Conservation (phyloP, 345 rosid species). For the Heritiera littoralis region DNA sequence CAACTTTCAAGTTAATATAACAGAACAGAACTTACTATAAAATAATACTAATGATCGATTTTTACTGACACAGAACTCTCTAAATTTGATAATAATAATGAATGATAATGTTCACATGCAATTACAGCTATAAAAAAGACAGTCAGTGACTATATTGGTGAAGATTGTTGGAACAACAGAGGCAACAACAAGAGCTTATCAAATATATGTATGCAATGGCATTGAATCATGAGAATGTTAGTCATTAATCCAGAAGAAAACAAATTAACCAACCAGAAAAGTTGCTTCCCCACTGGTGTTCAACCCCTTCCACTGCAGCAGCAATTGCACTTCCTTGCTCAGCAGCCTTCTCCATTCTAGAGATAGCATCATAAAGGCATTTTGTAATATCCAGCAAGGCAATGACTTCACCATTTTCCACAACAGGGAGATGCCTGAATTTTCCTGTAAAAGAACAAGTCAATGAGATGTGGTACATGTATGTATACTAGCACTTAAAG, state of each 20-base stretch:
- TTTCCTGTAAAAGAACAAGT: slow-evolving; percentile 52
- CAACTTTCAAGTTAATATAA: not conserved
- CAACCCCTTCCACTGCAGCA: slow-evolving; percentile 98
- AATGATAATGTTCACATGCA: not conserved
- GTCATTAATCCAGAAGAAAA: slow-evolving; percentile 6
- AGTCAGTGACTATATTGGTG: not conserved
- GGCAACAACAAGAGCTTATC: not conserved
- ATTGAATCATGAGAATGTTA: not conserved
- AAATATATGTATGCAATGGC: not conserved
- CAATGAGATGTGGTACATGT: not conserved
- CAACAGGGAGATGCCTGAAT: slow-evolving; percentile 97
- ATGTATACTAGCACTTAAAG: not conserved
- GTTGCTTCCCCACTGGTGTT: slow-evolving; percentile 85
- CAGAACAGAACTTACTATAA: not conserved
- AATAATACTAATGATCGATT: not conserved
- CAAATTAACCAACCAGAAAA: slow-evolving; percentile 52
- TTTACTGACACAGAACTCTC: not conserved
- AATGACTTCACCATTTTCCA: slow-evolving; percentile 97
- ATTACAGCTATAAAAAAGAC: not conserved
- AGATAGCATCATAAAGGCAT: slow-evolving; percentile 95
- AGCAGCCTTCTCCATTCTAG: slow-evolving; percentile 97
- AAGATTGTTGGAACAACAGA: not conserved
- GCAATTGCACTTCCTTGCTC: slow-evolving; percentile 98
- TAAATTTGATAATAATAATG: not conserved
- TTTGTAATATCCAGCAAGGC: slow-evolving; percentile 94